Conservation (phyloP, 805 yeast species). For the Candida palmyrensis region DNA sequence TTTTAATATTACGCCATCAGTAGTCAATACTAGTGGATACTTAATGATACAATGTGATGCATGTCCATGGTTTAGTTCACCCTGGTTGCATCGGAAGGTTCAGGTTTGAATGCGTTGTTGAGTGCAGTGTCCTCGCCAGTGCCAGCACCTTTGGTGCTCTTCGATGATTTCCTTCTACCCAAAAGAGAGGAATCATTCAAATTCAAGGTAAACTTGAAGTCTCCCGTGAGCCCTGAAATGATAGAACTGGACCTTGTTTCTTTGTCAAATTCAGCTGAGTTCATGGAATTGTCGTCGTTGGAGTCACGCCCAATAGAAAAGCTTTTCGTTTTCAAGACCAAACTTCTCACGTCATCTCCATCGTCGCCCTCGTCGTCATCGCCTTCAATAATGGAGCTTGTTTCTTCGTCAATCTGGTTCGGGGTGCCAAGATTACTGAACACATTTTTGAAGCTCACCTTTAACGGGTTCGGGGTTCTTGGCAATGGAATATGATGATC, state of each 20-base stretch:
- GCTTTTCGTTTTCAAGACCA: slow-evolving; percentile 9
- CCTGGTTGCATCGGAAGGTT: too few relatives aligned
- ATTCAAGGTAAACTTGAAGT: slow-evolving; percentile 51
- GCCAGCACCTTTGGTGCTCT: slow-evolving; percentile 1
- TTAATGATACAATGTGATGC: too few relatives aligned
- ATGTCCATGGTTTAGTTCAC: too few relatives aligned
- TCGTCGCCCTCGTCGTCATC: slow-evolving; percentile 15
- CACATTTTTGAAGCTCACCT: slow-evolving; percentile 26
- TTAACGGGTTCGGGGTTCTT: slow-evolving; percentile 35
- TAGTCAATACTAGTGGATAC: too few relatives aligned
- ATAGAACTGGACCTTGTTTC: slow-evolving; percentile 37
- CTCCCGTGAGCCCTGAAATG: slow-evolving; percentile 35
- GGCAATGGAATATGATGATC: too few relatives aligned
- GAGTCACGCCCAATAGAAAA: slow-evolving; percentile 9
- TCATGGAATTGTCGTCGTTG: slow-evolving; percentile 15
- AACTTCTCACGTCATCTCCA: slow-evolving; percentile 18
- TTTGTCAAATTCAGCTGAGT: slow-evolving; percentile 18
- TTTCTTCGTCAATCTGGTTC: slow-evolving; percentile 2
- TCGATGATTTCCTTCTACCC: slow-evolving; percentile 45
- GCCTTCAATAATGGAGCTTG: slow-evolving; percentile 8
- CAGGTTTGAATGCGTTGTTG: too few relatives aligned
- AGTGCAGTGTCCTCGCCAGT: too few relatives aligned
- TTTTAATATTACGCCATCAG: too few relatives aligned
- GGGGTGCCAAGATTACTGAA: slow-evolving; percentile 13
- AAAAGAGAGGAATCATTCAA: slow-evolving; percentile 61